Conservation (phyloP, 257 asterid genomes). For the Buddleja alternifolia region DNA sequence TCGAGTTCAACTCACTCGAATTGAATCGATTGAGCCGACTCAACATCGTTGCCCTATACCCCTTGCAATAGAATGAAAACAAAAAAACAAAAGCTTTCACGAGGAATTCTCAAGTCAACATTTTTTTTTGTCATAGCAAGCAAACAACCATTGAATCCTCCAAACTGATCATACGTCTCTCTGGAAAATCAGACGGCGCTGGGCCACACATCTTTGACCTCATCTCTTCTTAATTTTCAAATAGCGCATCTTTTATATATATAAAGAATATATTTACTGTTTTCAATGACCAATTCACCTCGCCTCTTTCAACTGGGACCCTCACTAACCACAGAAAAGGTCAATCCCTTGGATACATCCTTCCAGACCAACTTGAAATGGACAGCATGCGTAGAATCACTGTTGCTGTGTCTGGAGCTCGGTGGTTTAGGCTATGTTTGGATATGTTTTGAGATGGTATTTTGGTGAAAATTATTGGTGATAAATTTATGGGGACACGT, state of each 20-base stretch:
- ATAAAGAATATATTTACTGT: too few species aligned
- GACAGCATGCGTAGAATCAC: not conserved
- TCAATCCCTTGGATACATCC: conserved; percentile 38
- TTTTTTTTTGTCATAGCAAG: not conserved
- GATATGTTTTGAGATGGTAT: too few species aligned
- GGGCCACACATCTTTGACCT: conserved; percentile 54
- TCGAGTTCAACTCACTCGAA: too few species aligned
- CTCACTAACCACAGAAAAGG: conserved; percentile 38
- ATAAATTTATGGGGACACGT: too few species aligned
- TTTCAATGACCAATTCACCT: conserved; percentile 30
- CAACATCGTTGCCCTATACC: too few species aligned
- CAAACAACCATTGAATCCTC: conserved; percentile 42
- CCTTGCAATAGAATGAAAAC: too few species aligned
- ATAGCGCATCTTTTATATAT: too few species aligned
- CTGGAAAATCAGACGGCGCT: conserved; percentile 38
- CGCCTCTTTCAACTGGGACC: conserved; percentile 21
- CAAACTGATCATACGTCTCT: conserved; percentile 46
- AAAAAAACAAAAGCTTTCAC: not conserved
- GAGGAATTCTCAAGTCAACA: conserved; percentile 21
- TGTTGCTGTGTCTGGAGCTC: too few species aligned
- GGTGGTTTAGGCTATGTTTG: too few species aligned
- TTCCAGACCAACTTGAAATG: conserved; percentile 4
- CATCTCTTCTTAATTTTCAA: conserved; percentile 24
- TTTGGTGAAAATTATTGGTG: too few species aligned
- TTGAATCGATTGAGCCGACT: too few species aligned